Conservation (phyloP, 1,139 yeast genomes). For the Zygoascus hellenicus region DNA sequence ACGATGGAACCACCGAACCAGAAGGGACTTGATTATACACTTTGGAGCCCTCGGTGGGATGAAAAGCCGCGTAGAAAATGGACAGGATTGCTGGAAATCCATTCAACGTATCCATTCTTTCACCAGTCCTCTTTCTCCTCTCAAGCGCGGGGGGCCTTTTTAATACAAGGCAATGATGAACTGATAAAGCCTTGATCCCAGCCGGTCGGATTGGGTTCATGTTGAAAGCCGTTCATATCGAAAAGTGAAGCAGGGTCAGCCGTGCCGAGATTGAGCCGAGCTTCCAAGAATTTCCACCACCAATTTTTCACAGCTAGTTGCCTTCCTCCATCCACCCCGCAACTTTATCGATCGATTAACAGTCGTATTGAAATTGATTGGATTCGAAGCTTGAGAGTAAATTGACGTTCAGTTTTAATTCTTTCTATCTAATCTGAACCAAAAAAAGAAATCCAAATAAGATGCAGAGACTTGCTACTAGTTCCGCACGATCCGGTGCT, state of each 20-base stretch:
- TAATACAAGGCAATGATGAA: no score
- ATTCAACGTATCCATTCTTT: constrained; percentile 19
- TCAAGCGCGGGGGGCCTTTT: no score
- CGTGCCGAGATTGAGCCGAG: background rate
- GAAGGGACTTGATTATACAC: constrained; percentile 90
- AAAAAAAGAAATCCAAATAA: constrained; percentile 3
- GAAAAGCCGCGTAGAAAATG: constrained; percentile 84
- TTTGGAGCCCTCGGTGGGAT: constrained; percentile 92
- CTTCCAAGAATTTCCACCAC: background rate
- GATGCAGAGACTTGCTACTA: constrained; percentile 27
- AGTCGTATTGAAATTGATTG: background rate
- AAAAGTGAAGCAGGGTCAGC: no score
- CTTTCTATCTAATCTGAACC: constrained; percentile 4
- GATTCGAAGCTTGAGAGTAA: background rate
- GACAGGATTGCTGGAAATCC: constrained; percentile 85
- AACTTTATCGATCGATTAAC: background rate
- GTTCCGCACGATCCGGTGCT: constrained; percentile 18
- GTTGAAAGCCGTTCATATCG: no score
- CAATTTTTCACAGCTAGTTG: background rate
- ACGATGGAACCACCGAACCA: constrained; percentile 43
- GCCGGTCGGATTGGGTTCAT: no score
- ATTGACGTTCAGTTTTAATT: constrained; percentile 4
- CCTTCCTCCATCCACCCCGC: constrained; percentile 1
- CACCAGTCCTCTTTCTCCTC: no score
- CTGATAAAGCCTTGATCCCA: no score